A percentile compares a stretch with the other conserved stretches of the same genome.
Conservation (phyloP, 108 stramenopile species). For the Pseudonitzschia delicatissima region DNA sequence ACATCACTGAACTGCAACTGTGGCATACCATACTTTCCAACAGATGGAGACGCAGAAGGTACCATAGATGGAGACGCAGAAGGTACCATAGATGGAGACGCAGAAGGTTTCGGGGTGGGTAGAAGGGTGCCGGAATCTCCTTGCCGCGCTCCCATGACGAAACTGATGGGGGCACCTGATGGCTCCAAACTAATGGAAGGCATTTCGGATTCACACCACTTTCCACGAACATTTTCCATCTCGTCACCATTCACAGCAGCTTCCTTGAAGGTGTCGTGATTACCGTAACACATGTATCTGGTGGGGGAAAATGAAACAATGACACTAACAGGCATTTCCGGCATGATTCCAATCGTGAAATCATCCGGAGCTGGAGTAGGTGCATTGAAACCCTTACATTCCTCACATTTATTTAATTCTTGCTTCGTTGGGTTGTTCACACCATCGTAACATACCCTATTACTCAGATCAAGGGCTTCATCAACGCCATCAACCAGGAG, state of each 20-base stretch:
- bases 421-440: too few species aligned
- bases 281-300: conserved; percentile 32
- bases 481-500: background rate
- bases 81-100: background rate
- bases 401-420: too few species aligned
- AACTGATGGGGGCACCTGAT: conserved; percentile 6
- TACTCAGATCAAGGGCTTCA: background rate
- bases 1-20: too few species aligned
- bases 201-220: conserved; percentile 32
- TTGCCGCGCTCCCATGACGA: background rate
- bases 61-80: background rate
- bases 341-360: too few species aligned
- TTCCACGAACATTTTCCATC: conserved; percentile 9
- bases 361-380: conserved; percentile 4
- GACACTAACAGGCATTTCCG: too few species aligned
- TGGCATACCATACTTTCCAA: too few species aligned
- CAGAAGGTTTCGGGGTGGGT: background rate
- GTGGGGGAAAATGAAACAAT: conserved; percentile 22
- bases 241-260: background rate
- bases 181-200: conserved; percentile 32
- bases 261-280: background rate
- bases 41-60: background rate
- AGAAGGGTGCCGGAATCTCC: background rate
- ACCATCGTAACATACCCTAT: background rate
- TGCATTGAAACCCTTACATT: too few species aligned